Conservation (phyloP, 2,329 filamentous ascomycete species). For the Myriosclerotinia scirpicola region DNA sequence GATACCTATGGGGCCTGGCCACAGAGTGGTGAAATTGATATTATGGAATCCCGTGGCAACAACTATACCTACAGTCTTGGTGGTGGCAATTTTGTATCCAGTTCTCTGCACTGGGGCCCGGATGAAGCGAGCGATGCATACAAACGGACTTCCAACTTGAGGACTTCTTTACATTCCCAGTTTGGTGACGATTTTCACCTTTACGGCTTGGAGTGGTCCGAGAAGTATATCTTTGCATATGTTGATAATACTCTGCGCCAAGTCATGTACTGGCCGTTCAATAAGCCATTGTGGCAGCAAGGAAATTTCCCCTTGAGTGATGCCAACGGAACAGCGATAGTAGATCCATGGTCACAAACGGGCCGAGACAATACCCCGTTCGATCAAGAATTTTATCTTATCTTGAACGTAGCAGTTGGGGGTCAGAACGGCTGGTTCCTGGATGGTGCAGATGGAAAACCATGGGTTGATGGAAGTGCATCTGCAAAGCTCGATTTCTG, state of each 20-base stretch:
- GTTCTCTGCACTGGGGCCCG: conserved; percentile 80
- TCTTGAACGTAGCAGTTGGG: conserved; percentile 74
- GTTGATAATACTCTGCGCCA: conserved; percentile 78
- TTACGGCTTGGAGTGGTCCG: conserved; percentile 83
- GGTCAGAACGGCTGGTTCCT: conserved; percentile 82
- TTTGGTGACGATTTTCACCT: conserved; percentile 70
- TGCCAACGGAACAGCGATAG: conserved; percentile 63
- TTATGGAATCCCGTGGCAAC: conserved; percentile 79
- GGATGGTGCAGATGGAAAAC: conserved; percentile 70
- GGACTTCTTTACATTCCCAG: conserved; percentile 70
- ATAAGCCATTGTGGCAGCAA: conserved; percentile 65
- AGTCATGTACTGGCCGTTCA: conserved; percentile 76
- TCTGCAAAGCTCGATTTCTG: conserved; percentile 77
- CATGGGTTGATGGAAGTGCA: conserved; percentile 70
- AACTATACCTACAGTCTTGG: conserved; percentile 74
- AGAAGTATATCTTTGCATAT: conserved; percentile 87
- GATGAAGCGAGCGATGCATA: conserved; percentile 70
- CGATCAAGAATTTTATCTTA: conserved; percentile 73
- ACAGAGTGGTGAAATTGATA: conserved; percentile 78
- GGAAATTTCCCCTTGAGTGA: conserved; percentile 65
- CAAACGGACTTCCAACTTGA: conserved; percentile 82
- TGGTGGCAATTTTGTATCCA: conserved; percentile 78
- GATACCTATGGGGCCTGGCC: conserved; percentile 77
- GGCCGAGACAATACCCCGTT: conserved; percentile 67
- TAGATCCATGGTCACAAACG: conserved; percentile 63